These are phyloP conservation scores for Cnidoscolus chayamansa DNA, from an alignment of 441 rosid genomes.

Conservation along the genomic window DNA sequence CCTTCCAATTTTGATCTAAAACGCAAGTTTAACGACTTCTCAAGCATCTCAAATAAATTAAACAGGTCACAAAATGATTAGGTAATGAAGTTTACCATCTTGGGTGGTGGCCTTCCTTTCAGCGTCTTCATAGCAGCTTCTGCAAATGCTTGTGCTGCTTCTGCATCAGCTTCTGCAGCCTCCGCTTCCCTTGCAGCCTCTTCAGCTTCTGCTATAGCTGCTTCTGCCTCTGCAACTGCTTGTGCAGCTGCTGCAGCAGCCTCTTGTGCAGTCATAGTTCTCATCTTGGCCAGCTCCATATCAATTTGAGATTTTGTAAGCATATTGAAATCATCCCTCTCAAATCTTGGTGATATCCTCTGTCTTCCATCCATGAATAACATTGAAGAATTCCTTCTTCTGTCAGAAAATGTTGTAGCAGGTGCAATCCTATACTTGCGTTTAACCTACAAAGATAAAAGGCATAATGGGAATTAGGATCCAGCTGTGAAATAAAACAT, in stretches of 20 bases:
- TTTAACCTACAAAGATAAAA: constrained; percentile 55
- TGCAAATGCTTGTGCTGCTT: constrained; percentile 84
- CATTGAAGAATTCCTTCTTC: constrained; percentile 39
- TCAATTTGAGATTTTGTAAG: constrained; percentile 64
- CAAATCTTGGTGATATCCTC: constrained; percentile 44
- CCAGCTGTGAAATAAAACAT: neutral
- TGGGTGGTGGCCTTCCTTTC: constrained; percentile 53
- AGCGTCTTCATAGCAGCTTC: constrained; percentile 73
- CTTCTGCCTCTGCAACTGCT: constrained; percentile 93
- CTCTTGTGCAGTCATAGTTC: constrained; percentile 72
- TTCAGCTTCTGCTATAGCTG: constrained; percentile 83
- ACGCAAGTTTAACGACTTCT: neutral
- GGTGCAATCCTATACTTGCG: constrained; percentile 76
- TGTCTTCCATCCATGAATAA: constrained; percentile 39
- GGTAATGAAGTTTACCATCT: constrained; percentile 22
- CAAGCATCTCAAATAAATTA: neutral
- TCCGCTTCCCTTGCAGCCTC: constrained; percentile 94
- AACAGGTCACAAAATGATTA: neutral
- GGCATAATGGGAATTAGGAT: neutral
- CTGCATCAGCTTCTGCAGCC: constrained; percentile 86
- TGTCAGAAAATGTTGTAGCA: constrained; percentile 40
- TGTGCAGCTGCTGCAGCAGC: constrained; percentile 84
- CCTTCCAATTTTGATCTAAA: constrained; percentile 2
- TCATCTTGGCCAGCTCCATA: constrained; percentile 68
- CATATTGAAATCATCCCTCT: constrained; percentile 45